These are phyloP conservation scores for Chenopodium berlandieri DNA, from an alignment of 148 eudicot genomes.

Conservation along the genomic window DNA sequence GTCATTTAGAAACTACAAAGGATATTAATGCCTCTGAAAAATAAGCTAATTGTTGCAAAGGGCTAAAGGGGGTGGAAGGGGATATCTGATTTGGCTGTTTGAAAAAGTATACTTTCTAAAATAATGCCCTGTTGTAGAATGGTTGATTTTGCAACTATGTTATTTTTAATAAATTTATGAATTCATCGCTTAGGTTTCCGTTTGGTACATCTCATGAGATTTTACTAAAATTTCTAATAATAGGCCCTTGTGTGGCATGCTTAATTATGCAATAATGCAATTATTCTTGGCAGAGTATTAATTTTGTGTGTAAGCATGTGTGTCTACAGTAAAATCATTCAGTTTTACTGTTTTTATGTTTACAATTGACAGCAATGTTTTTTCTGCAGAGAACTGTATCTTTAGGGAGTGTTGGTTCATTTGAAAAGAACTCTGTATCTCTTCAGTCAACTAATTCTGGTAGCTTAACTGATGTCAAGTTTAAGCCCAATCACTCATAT, in stretches of 20 bases:
- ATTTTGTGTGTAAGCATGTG: too few species aligned
- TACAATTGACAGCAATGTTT: conserved; percentile 6
- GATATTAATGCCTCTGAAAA: neutral
- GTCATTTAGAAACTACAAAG: neutral
- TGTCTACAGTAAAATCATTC: neutral
- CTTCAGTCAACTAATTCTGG: conserved; percentile 45
- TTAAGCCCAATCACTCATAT: conserved; percentile 35
- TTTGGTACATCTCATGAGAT: too few species aligned
- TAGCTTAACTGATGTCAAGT: conserved; percentile 36
- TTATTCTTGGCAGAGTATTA: too few species aligned
- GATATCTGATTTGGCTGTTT: neutral
- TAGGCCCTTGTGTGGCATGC: neutral
- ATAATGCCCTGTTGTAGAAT: neutral
- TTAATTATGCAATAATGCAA: neutral
- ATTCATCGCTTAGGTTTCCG: too few species aligned
- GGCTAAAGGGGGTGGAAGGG: neutral
- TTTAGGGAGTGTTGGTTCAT: conserved; percentile 61
- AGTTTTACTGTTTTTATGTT: neutral
- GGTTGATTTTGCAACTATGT: neutral
- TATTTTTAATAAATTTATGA: too few species aligned
- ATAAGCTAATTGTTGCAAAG: neutral
- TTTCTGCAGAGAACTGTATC: conserved; percentile 62
- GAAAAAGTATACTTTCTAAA: neutral
- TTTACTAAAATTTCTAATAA: neutral
- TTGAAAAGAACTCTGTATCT: conserved; percentile 49